Evolutionary conservation across 805 yeast genomes (phyloP).

Genomic region (Danielia oregonensis): DNA sequence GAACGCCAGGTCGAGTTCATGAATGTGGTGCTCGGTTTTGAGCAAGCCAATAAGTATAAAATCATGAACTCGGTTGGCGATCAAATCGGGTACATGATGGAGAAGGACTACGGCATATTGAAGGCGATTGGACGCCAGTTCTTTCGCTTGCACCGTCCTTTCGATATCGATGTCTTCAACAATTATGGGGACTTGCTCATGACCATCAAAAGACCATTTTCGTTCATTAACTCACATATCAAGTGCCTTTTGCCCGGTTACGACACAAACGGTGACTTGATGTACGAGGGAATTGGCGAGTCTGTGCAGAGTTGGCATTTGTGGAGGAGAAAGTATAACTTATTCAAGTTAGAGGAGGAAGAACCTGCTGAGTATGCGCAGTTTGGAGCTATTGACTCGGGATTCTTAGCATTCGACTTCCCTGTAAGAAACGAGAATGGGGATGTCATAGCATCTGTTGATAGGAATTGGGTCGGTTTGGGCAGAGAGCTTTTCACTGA

Average conservation of each 20-base stretch:
- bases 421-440: conserved; percentile 63
- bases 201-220: conserved; percentile 77
- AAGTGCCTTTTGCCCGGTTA: conserved; percentile 63
- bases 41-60: conserved; percentile 80
- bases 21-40: conserved; percentile 85
- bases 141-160: conserved; percentile 83
- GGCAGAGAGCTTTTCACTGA: conserved; percentile 93
- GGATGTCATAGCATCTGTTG: conserved; percentile 68
- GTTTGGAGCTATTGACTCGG: conserved; percentile 85
- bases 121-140: conserved; percentile 79
- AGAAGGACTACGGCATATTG: conserved; percentile 67
- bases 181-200: conserved; percentile 54
- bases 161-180: conserved; percentile 68
- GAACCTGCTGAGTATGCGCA: conserved; percentile 55
- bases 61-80: conserved; percentile 72
- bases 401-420: conserved; percentile 82
- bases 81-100: conserved; percentile 76
- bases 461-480: conserved; percentile 92
- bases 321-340: conserved; percentile 86
- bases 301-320: conserved; percentile 91
- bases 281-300: conserved; percentile 66
- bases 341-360: conserved; percentile 53
- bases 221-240: conserved; percentile 85
- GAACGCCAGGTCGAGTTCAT: conserved; percentile 86
- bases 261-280: conserved; percentile 29